phyloP scores from a whole-genome alignment of 331 rosid genomes.

The Malus hybrid region DNA sequence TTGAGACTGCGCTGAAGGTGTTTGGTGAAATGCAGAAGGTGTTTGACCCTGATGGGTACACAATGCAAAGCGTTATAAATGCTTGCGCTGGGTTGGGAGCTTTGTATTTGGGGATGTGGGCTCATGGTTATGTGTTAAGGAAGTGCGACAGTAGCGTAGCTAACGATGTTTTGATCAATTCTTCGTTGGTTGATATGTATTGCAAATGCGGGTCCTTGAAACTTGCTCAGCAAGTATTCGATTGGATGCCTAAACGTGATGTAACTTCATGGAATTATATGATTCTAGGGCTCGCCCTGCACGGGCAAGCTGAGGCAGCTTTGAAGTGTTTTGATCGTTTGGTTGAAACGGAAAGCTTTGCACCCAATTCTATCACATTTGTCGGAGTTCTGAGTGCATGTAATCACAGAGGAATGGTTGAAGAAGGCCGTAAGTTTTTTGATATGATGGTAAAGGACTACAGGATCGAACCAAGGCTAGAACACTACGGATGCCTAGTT shows the following conservation, averaged over 20 bases:
- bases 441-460: slow-evolving; percentile 48
- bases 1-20: slow-evolving; percentile 36
- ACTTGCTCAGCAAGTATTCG: slow-evolving; percentile 56
- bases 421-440: slow-evolving; percentile 46
- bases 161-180: slow-evolving; percentile 42
- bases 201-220: slow-evolving; percentile 65
- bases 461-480: slow-evolving; percentile 47
- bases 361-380: slow-evolving; percentile 66
- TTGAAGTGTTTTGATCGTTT: slow-evolving; percentile 36
- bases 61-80: slow-evolving; percentile 65
- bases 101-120: slow-evolving; percentile 73
- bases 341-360: slow-evolving; percentile 28
- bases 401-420: slow-evolving; percentile 65
- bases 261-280: slow-evolving; percentile 65
- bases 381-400: slow-evolving; percentile 73
- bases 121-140: slow-evolving; percentile 56
- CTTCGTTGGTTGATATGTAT: slow-evolving; percentile 74
- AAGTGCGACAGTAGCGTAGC: slow-evolving; percentile 3
- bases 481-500: slow-evolving; percentile 84
- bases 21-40: slow-evolving; percentile 49
- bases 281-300: slow-evolving; percentile 59
- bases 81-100: slow-evolving; percentile 82
- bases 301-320: slow-evolving; percentile 59
- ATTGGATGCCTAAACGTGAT: slow-evolving; percentile 46
- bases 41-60: slow-evolving; percentile 63